Percentiles rank a stretch among this genome's conserved stretches.
phyloP scores from a whole-genome alignment of 495 filamentous ascomycete genomes.

The Podospora pseudocomata region DNA sequence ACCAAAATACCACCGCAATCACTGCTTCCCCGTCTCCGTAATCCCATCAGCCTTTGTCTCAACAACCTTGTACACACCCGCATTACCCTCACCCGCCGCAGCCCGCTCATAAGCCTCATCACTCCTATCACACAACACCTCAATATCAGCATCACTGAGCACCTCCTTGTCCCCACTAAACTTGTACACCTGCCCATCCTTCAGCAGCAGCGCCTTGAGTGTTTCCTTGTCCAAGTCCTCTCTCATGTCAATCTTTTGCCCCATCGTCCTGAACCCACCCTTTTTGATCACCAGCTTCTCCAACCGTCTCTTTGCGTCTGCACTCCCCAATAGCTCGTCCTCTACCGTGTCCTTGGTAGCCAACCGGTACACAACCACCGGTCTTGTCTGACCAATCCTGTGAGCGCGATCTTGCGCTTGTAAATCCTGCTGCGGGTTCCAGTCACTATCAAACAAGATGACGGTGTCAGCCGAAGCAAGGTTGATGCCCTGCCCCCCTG shows the following conservation, averaged over 20 bases:
- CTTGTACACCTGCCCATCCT: conserved; percentile 61
- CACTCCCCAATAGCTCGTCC: conserved; percentile 79
- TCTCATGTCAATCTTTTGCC: conserved; percentile 51
- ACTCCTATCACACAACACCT: conserved; percentile 71
- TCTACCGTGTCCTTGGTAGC: conserved; percentile 93
- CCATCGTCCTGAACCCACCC: conserved; percentile 65
- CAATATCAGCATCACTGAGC: conserved; percentile 71
- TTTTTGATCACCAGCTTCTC: conserved; percentile 96
- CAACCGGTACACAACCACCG: conserved; percentile 91
- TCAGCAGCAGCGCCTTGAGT: conserved; percentile 56
- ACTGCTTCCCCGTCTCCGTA: conserved; percentile 27
- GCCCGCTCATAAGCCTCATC: conserved; percentile 80
- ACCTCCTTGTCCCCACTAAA: conserved; percentile 57
- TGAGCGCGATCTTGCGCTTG: conserved; percentile 95
- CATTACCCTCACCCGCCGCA: conserved; percentile 65
- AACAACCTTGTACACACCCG: conserved; percentile 62
- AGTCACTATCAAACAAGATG: conserved; percentile 92
- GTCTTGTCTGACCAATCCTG: conserved; percentile 86
- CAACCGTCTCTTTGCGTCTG: conserved; percentile 88
- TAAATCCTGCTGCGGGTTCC: conserved; percentile 97
- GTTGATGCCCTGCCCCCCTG: conserved; percentile 95
- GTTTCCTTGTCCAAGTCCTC: conserved; percentile 56
- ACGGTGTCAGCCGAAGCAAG: conserved; percentile 96
- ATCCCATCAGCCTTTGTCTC: conserved; percentile 55
- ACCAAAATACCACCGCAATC: neutral